Evolutionary conservation across 768 basidiomycete species (phyloP).

Genomic region (Leccinum longicurvipes): DNA sequence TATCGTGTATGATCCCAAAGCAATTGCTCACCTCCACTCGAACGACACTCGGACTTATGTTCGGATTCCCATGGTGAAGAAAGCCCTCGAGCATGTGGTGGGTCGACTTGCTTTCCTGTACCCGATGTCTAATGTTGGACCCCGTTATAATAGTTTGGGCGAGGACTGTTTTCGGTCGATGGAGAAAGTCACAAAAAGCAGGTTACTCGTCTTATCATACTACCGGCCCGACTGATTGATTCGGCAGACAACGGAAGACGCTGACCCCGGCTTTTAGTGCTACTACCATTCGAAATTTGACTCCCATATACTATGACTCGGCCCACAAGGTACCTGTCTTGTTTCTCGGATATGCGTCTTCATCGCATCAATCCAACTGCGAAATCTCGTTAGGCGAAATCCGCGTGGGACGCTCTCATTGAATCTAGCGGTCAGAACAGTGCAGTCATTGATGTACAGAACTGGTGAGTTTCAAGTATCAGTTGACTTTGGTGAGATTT

Average conservation of each 20-base stretch:
- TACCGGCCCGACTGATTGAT: not conserved
- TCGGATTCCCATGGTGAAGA: constrained; percentile 33
- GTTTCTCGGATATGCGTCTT: not conserved
- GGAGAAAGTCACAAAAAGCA: constrained; percentile 46
- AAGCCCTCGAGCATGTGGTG: constrained; percentile 30
- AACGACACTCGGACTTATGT: constrained; percentile 35
- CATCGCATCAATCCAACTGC: not conserved
- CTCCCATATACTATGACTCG: constrained; percentile 26
- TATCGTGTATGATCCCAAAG: constrained; percentile 41
- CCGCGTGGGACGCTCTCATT: constrained; percentile 29
- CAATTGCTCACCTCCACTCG: constrained; percentile 9
- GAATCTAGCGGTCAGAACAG: constrained; percentile 18
- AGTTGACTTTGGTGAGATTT: not conserved
- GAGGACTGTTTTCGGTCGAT: constrained; percentile 30
- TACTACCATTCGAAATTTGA: constrained; percentile 21
- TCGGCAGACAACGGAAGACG: constrained; percentile 24
- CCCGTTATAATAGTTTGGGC: constrained; percentile 17
- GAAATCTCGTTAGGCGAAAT: constrained; percentile 21
- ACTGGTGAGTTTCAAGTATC: constrained; percentile 21
- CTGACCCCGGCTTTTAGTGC: constrained; percentile 26
- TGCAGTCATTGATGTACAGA: constrained; percentile 38
- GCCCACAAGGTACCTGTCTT: constrained; percentile 20
- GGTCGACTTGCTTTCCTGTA: not conserved
- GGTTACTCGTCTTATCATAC: not conserved
- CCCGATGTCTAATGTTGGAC: not conserved